Percentiles rank a stretch among this genome's conserved stretches.
phyloP scores from a whole-genome alignment of 192 early-diverging fungal species.

The Physocladia obscura region DNA sequence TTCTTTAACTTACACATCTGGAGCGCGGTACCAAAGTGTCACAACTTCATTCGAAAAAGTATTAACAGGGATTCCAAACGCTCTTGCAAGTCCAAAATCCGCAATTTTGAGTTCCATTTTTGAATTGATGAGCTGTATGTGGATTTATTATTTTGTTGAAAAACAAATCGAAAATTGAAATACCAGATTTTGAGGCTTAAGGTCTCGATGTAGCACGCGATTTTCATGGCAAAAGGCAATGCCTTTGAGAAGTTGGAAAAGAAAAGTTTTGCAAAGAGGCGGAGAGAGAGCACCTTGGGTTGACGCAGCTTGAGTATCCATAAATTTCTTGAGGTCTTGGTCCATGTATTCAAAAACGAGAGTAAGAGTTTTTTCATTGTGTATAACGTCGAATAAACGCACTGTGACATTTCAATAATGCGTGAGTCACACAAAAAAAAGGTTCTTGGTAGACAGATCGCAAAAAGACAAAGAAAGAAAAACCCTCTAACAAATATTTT shows the following conservation, averaged over 20 bases:
- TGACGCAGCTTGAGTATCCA: conserved; percentile 83
- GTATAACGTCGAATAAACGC: conserved; percentile 92
- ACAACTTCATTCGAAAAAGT: conserved; percentile 98
- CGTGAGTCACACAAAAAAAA: not conserved
- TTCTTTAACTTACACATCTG: conserved; percentile 77
- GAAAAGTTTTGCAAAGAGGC: conserved; percentile 72
- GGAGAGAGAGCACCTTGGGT: conserved; percentile 65
- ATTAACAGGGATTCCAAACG: conserved; percentile 93
- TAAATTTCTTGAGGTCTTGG: conserved; percentile 97
- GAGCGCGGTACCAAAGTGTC: conserved; percentile 96
- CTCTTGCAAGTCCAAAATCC: conserved; percentile 97
- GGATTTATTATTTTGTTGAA: conserved; percentile 24
- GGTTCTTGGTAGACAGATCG: no score
- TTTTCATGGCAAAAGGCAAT: conserved; percentile 97
- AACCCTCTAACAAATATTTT: conserved; percentile 47
- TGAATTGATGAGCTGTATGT: conserved; percentile 80
- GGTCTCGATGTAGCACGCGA: conserved; percentile 84
- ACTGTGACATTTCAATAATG: conserved; percentile 11
- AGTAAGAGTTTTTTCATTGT: conserved; percentile 97
- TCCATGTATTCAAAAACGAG: conserved; percentile 99
- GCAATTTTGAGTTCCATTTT: conserved; percentile 56
- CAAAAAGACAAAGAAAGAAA: not conserved
- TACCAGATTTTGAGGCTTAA: conserved; percentile 76
- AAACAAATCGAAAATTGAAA: conserved; percentile 19
- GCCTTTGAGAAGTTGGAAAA: conserved; percentile 95